Evolutionary conservation across 768 basidiomycete genomes (phyloP), one percentile per base, ranked within the genome.

Genomic region (Tylopilus intermedius): DNA sequence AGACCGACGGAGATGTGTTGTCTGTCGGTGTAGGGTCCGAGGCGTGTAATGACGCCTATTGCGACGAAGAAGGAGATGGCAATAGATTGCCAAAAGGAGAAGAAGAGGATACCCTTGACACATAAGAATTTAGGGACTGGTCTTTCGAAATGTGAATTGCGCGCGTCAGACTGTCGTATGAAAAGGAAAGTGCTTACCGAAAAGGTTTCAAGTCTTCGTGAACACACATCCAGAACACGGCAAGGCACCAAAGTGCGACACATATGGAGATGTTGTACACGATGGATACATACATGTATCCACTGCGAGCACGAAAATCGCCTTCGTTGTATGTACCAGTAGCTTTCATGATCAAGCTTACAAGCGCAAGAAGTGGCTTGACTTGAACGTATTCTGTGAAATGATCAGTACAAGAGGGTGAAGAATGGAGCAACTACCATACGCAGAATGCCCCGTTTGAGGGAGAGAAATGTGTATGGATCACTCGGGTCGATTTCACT

Each of bases 121-220:
- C 94, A 99, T 26, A 98, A 83, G 71, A 99, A 99, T 70, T 99
- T 99, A 3, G 96, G 93, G 59, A 94, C 82, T 0, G 93, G 93
- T 10, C 95, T 87, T 61, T 35, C 24, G 8, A 21, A 18, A 26
- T 0, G 57, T 51, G 26, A 57, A 46, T 22, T 10, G 22, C 32
- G 29, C 3, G 40, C 42, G 5, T 13, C 29, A 2, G 56, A 13
- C 9, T 10, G 53, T 6, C 48, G 44, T 40, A 18, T 1, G 30
- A 41, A 21, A 6, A 21, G 7, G 0, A 13, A 9, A 0, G 14
- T 29, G 40, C 84, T 59, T 50, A 86, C 88, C 88, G 78, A 73
- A 92, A 96, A 2, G 93, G 91, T 67, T 88, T 87, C 45, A 97
- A 73, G 66, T 98, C 96, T 33, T 86, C 77, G 61, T 82, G 84